A percentile compares a stretch with the other conserved stretches of the same genome.
phyloP scores from a whole-genome alignment of 495 filamentous ascomycete genomes.

The Thermothielavioides terrestris region DNA sequence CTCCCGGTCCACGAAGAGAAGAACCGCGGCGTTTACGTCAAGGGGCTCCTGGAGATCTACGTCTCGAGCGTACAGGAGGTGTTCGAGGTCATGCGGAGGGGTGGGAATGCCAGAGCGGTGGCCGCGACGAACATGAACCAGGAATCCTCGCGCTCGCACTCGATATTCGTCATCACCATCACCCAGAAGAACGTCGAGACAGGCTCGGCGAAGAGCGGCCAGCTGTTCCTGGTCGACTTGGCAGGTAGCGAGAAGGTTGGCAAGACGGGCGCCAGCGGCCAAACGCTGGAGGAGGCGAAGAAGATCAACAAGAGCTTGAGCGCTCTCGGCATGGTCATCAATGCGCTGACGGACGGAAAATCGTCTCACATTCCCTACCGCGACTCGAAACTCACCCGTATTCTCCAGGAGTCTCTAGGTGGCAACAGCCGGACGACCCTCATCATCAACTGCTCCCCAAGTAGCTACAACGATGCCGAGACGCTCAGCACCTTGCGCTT shows the following conservation, averaged over 20 bases:
- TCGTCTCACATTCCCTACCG: slow-evolving; percentile 95
- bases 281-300: slow-evolving; percentile 96
- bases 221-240: slow-evolving; percentile 94
- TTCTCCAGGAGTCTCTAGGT: slow-evolving; percentile 90
- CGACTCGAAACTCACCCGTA: slow-evolving; percentile 96
- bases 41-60: slow-evolving; percentile 89
- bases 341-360: slow-evolving; percentile 94
- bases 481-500: slow-evolving; percentile 90
- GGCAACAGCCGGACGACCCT: slow-evolving; percentile 95
- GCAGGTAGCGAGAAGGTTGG: slow-evolving; percentile 97
- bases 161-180: slow-evolving; percentile 95
- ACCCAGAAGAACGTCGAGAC: slow-evolving; percentile 98
- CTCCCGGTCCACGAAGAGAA: slow-evolving; percentile 96
- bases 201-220: slow-evolving; percentile 90
- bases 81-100: slow-evolving; percentile 92
- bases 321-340: slow-evolving; percentile 98
- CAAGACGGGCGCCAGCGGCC: slow-evolving; percentile 95
- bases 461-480: slow-evolving; percentile 95
- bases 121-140: slow-evolving; percentile 99
- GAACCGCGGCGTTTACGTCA: slow-evolving; percentile 91
- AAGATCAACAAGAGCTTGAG: slow-evolving; percentile 99
- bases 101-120: slow-evolving; percentile 81
- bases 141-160: slow-evolving; percentile 96
- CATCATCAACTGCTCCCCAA: slow-evolving; percentile 97
- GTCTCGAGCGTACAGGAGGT: slow-evolving; percentile 93